Conservation (phyloP, 257 asterid genomes). For the Echites panduratus region DNA sequence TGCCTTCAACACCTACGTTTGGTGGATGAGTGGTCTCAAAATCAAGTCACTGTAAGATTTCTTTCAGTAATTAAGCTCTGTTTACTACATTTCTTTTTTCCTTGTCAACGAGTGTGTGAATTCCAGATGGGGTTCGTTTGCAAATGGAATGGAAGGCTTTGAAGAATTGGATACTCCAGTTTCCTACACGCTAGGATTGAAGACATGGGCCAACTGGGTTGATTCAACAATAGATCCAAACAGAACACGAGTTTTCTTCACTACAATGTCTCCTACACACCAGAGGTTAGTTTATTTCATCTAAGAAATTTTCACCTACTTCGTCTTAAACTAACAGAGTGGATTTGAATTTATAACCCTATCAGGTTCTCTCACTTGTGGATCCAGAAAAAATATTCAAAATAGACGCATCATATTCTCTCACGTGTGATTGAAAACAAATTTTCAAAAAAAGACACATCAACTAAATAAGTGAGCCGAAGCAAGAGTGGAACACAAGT, state of each 20-base stretch:
- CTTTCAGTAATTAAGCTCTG: neutral
- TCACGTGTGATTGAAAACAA: no score
- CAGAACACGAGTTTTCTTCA: slow-evolving; percentile 67
- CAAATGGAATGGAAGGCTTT: slow-evolving; percentile 72
- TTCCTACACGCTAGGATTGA: slow-evolving; percentile 64
- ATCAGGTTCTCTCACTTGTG: no score
- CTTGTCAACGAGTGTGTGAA: neutral
- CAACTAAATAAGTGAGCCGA: no score
- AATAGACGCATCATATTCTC: no score
- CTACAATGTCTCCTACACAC: slow-evolving; percentile 85
- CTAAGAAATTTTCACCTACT: no score
- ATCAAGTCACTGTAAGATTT: slow-evolving; percentile 67
- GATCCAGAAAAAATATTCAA: no score
- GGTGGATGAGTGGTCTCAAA: slow-evolving; percentile 93
- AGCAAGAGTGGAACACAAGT: no score
- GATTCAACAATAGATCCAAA: slow-evolving; percentile 72
- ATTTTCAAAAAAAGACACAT: no score
- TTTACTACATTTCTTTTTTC: neutral
- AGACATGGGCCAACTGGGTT: slow-evolving; percentile 97
- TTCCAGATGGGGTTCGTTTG: slow-evolving; percentile 83
- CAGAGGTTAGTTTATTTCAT: slow-evolving; percentile 34
- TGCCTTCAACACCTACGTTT: slow-evolving; percentile 79
- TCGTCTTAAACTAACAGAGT: no score
- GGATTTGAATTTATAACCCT: no score
- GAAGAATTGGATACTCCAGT: slow-evolving; percentile 58